These are phyloP conservation scores for Starmerella lactis-condensi DNA, from an alignment of 805 yeast species.

Conservation along the genomic window DNA sequence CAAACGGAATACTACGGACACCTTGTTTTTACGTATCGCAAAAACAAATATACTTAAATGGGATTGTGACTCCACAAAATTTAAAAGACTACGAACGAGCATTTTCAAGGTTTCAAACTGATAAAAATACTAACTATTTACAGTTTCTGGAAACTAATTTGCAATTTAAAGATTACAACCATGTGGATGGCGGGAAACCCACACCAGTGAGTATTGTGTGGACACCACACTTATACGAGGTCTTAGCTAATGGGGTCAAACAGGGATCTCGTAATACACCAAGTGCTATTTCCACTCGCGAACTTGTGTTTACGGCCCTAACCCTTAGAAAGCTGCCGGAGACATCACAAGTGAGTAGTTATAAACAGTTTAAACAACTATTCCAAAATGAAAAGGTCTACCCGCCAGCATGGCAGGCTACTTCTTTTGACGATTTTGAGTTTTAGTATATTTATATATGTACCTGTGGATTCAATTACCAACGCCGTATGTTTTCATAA, in stretches of 20 bases:
- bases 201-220: slow-evolving; percentile 12
- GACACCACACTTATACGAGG: slow-evolving; percentile 12
- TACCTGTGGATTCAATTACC: no score
- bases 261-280: slow-evolving; percentile 12
- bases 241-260: slow-evolving; percentile 15
- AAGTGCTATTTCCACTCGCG: slow-evolving; percentile 9
- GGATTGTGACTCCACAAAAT: slow-evolving; percentile 19
- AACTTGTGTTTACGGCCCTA: no score
- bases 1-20: slow-evolving; percentile 21
- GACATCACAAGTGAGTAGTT: no score
- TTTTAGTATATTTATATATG: no score
- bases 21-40: slow-evolving; percentile 16
- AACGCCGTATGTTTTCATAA: no score
- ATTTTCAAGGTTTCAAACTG: slow-evolving; percentile 16
- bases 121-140: slow-evolving; percentile 10
- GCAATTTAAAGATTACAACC: slow-evolving; percentile 9
- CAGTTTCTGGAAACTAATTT: slow-evolving; percentile 2
- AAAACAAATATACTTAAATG: slow-evolving; percentile 15
- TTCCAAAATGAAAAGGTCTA: no score
- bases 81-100: slow-evolving; percentile 20
- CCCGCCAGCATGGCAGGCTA: no score
- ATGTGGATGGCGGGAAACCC: slow-evolving; percentile 6
- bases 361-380: no score
- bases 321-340: no score
- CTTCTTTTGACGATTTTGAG: no score